These are phyloP conservation scores for Geranomyces variabilis DNA, from an alignment of 192 early-diverging fungal species.

Conservation along the genomic window DNA sequence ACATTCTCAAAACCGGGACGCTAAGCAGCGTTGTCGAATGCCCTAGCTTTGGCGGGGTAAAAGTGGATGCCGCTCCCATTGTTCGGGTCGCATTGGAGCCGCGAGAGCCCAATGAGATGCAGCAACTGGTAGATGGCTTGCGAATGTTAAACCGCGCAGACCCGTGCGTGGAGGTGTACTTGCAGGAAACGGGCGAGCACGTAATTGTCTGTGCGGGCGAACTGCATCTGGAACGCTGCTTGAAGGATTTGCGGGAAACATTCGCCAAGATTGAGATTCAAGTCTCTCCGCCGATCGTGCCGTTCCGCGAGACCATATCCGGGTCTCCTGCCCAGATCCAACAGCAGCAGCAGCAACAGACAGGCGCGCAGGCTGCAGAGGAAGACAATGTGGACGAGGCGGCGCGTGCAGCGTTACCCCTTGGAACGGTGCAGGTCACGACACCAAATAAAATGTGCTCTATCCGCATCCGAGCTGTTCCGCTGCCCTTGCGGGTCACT, in stretches of 20 bases:
- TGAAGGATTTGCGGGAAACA: conserved; percentile 90
- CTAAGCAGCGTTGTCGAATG: conserved; percentile 74
- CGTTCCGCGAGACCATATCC: conserved; percentile 93
- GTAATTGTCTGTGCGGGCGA: conserved; percentile 97
- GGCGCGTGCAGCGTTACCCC: conserved; percentile 41
- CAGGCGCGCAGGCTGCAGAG: neutral
- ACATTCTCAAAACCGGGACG: conserved; percentile 95
- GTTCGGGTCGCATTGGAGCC: conserved; percentile 97
- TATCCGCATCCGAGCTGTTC: conserved; percentile 68
- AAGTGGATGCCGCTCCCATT: conserved; percentile 78
- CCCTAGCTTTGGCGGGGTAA: conserved; percentile 76
- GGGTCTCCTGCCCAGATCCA: conserved; percentile 31
- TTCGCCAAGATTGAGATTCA: conserved; percentile 95
- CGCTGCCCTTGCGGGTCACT: conserved; percentile 68
- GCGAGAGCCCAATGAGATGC: conserved; percentile 84
- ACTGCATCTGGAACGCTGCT: conserved; percentile 93
- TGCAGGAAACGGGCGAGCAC: conserved; percentile 95
- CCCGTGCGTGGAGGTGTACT: conserved; percentile 87
- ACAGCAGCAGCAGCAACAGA: conserved; percentile 5
- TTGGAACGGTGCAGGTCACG: conserved; percentile 63
- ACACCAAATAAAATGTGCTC: conserved; percentile 65
- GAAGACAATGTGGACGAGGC: neutral
- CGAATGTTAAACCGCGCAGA: conserved; percentile 93
- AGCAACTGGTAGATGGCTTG: conserved; percentile 81
- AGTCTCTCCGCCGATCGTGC: conserved; percentile 93